Evolutionary conservation across 2,329 filamentous ascomycete species (phyloP).

Genomic region (Cladosporium sp.): DNA sequence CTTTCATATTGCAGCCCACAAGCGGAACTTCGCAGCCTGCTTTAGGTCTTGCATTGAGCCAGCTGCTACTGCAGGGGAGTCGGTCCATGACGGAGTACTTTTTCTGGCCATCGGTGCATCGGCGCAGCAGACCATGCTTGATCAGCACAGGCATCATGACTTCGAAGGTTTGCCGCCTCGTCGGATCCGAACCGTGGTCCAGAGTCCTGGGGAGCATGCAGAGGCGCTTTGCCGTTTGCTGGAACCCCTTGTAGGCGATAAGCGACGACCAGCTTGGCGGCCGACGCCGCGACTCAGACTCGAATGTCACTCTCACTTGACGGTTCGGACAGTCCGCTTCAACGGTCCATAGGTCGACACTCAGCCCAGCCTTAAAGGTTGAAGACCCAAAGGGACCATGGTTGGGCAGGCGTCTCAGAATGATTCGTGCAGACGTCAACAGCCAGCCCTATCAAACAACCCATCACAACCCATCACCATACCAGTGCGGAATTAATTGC

Average conservation of each 20-base stretch:
- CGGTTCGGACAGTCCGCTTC: not conserved
- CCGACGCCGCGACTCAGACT: not conserved
- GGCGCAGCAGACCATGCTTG: not conserved
- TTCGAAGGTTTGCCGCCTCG: constrained; percentile 12
- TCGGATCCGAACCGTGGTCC: constrained; percentile 16
- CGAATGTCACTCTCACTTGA: not conserved
- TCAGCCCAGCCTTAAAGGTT: too few species aligned
- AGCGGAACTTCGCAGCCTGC: not conserved
- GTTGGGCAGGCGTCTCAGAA: not conserved
- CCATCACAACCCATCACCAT: not conserved
- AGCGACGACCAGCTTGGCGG: constrained; percentile 3
- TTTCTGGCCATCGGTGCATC: constrained; percentile 7
- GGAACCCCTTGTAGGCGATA: not conserved
- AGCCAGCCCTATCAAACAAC: not conserved
- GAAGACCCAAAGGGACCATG: not conserved
- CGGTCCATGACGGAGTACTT: not conserved
- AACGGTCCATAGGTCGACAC: not conserved
- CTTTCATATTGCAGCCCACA: not conserved
- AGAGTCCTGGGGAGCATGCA: constrained; percentile 3
- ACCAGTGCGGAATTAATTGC: not conserved
- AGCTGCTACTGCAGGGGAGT: constrained; percentile 10
- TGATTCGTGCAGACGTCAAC: constrained; percentile 12
- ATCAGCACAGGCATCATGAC: constrained; percentile 10
- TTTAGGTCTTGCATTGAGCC: constrained; percentile 7
- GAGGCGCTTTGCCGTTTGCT: not conserved